phyloP scores from a whole-genome alignment of 768 basidiomycete species.

The Sporobolomyces phaffii region DNA sequence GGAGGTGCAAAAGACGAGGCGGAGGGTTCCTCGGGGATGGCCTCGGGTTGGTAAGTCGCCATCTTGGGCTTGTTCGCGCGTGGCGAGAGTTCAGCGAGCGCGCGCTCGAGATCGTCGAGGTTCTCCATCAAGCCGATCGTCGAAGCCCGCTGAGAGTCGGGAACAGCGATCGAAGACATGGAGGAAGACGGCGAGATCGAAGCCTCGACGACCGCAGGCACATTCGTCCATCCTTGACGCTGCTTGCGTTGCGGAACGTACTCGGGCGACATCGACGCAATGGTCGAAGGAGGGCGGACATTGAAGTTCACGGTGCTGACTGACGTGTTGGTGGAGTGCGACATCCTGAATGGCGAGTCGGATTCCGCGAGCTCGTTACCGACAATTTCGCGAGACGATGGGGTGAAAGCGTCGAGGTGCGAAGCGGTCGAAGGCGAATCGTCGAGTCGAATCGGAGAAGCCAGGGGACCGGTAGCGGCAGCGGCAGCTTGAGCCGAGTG shows the following conservation, averaged over 20 bases:
- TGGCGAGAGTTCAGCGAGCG: constrained; percentile 41
- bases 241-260: constrained; percentile 18
- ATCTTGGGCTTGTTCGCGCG: not conserved
- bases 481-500: constrained; percentile 15
- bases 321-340: constrained; percentile 21
- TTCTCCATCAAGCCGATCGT: constrained; percentile 39
- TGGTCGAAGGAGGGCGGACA: constrained; percentile 32
- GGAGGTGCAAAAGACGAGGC: not conserved
- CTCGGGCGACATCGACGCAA: constrained; percentile 29
- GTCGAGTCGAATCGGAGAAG: constrained; percentile 40
- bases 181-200: constrained; percentile 22
- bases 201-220: constrained; percentile 19
- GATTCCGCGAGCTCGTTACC: not conserved
- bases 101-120: constrained; percentile 42
- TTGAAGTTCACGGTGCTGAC: constrained; percentile 32
- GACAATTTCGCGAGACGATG: not conserved
- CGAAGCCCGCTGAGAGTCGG: constrained; percentile 27
- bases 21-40: not conserved
- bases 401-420: not conserved
- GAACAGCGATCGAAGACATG: constrained; percentile 5
- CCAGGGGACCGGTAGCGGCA: constrained; percentile 12
- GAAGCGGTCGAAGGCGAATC: not conserved
- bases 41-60: constrained; percentile 3
- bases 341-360: constrained; percentile 8
- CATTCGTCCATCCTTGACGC: constrained; percentile 31